Evolutionary conservation across 176 grass and related monocot species (phyloP).

Genomic region (Lolium rigidum): DNA sequence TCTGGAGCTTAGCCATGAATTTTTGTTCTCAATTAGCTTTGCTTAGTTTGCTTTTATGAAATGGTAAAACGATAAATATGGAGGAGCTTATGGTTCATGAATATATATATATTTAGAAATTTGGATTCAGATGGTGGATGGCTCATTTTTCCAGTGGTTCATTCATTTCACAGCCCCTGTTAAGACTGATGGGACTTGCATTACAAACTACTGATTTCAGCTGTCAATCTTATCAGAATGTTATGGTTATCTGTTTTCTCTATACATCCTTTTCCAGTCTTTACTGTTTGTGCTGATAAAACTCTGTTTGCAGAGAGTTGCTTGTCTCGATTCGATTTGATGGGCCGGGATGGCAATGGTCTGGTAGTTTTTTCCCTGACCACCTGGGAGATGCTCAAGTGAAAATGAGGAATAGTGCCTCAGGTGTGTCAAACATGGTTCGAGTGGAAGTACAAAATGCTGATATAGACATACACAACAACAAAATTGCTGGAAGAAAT

Average conservation of each 20-base stretch:
- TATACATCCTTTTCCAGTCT: constrained; percentile 29
- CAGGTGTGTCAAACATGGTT: constrained; percentile 85
- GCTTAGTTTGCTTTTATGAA: constrained; percentile 38
- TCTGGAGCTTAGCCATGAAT: constrained; percentile 3
- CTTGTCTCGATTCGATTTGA: constrained; percentile 90
- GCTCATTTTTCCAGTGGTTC: constrained; percentile 26
- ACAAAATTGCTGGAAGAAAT: constrained; percentile 60
- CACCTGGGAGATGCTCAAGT: constrained; percentile 88
- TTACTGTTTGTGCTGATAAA: constrained; percentile 33
- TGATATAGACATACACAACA: constrained; percentile 62
- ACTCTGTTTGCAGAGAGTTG: constrained; percentile 75
- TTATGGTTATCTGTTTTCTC: constrained; percentile 21
- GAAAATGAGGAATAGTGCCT: constrained; percentile 92
- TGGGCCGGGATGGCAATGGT: constrained; percentile 96
- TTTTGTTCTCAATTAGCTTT: constrained; percentile 1
- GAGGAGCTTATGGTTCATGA: constrained; percentile 3
- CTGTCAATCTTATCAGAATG: constrained; percentile 21
- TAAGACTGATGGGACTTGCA: neutral
- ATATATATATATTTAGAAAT: constrained; percentile 14
- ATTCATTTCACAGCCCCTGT: neutral
- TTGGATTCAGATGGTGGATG: constrained; percentile 20
- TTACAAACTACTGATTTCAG: neutral
- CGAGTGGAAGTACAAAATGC: constrained; percentile 97
- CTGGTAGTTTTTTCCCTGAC: constrained; percentile 93
- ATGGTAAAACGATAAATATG: constrained; percentile 25